Conservation (phyloP, 164 flowering plant species). For the Macadamia integrifolia region DNA sequence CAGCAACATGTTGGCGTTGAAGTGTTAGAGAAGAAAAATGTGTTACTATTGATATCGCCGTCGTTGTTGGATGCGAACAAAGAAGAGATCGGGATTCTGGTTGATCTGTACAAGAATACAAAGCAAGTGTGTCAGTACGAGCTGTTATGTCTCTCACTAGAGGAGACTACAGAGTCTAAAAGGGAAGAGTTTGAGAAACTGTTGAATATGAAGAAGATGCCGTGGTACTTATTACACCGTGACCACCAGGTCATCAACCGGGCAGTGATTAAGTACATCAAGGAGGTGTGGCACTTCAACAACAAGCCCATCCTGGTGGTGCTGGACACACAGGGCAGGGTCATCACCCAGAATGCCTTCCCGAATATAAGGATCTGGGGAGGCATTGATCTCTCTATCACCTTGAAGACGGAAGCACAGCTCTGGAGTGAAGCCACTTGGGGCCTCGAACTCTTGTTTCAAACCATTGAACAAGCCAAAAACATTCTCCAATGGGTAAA, state of each 20-base stretch:
- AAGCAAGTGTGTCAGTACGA: conserved; percentile 60
- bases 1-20: conserved; percentile 55
- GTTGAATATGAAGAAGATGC: conserved; percentile 30
- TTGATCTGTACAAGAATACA: conserved; percentile 45
- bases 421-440: conserved; percentile 32
- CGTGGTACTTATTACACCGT: conserved; percentile 55
- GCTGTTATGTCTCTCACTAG: conserved; percentile 77
- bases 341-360: conserved; percentile 23
- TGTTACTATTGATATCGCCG: conserved; percentile 55
- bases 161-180: conserved; percentile 43
- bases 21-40: conserved; percentile 57
- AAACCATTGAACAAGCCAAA: conserved; percentile 19
- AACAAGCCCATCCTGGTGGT: conserved; percentile 33
- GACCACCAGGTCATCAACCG: conserved; percentile 26
- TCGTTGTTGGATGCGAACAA: conserved; percentile 57
- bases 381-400: conserved; percentile 28
- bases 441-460: conserved; percentile 30
- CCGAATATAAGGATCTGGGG: conserved; percentile 43
- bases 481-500: conserved; percentile 27
- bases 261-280: conserved; percentile 21
- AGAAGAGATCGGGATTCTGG: conserved; percentile 54
- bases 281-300: not conserved
- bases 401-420: conserved; percentile 17
- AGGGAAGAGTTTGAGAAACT: conserved; percentile 26
- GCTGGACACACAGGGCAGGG: conserved; percentile 29